Evolutionary conservation across 1,139 yeast genomes (phyloP), one percentile per base, ranked within the genome.

Genomic region (Taphrina flavorubra): DNA sequence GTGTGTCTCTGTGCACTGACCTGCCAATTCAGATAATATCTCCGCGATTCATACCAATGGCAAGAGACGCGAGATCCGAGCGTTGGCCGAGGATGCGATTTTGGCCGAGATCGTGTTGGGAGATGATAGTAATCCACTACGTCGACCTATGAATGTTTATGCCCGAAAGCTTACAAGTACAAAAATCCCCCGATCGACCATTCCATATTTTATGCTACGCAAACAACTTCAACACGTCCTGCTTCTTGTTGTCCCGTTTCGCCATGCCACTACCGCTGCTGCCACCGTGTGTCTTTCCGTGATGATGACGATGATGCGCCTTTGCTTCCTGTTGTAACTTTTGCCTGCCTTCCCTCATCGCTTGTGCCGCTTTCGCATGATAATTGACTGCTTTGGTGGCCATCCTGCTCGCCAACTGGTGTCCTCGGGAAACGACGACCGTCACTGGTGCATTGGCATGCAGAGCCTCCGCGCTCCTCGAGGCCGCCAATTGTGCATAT

Each of bases 361-460:
- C 62, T 16, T 39, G 62, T 14, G 62, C 62, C 42, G 62, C 62
- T n/a, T 34, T 42, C 14, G 62, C 62, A 31, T 58, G 62, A 58
- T 58, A 58, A 16, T 46, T 58, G 7, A 58, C 62, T 10, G 62
- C 62, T 44, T 58, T 58, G 4, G 62, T 58, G 10, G 62, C 62
- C 62, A 58, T 58, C 31, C 62, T 42, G 31, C 62, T 58, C 13
- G 62, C 62, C 42, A 58, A 7, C n/a, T 58, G 62, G 20, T 25
- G 42, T 14, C 62, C 62, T 39, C 31, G 18, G 3, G 62, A 58
- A 25, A 58, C 62, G 20, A 58, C 62, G 20, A 58, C 62, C 14
- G 62, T 58, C n/a, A 25, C 51, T 42, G 62, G 39, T 16, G 51
- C 37, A 3, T 18, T 14, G 6, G 62, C 16, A 13, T 20, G 5